These are phyloP conservation scores for Hypholoma sublateritium DNA, from an alignment of 768 basidiomycete species.

Conservation along the genomic window DNA sequence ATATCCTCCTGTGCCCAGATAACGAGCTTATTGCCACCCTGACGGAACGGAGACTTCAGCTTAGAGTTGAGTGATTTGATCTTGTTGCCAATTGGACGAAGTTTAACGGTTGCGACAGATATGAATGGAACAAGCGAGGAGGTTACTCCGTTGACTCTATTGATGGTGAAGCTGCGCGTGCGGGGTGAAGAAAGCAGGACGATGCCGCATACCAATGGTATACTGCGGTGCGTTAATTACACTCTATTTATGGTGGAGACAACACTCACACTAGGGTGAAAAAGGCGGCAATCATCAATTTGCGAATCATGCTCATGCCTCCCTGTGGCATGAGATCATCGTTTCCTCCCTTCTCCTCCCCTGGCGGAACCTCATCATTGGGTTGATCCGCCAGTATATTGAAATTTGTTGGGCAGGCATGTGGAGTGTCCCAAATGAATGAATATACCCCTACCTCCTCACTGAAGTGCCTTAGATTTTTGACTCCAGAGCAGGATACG, in stretches of 20 bases:
- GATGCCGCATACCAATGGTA: slow-evolving; percentile 11
- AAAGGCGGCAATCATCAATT: slow-evolving; percentile 24
- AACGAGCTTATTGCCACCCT: slow-evolving; percentile 40
- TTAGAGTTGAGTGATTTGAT: slow-evolving; percentile 15
- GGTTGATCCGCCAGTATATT: slow-evolving; percentile 8
- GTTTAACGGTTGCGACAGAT: slow-evolving; percentile 13
- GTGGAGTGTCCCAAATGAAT: slow-evolving; percentile 25
- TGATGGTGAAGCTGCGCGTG: slow-evolving; percentile 22
- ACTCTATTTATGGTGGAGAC: background rate
- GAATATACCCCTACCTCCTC: slow-evolving; percentile 19
- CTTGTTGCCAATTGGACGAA: slow-evolving; percentile 17
- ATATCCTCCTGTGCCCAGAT: slow-evolving; percentile 51
- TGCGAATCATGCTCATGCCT: slow-evolving; percentile 14
- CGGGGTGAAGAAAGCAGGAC: slow-evolving; percentile 25
- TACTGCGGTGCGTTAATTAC: slow-evolving; percentile 5
- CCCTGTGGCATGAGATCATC: slow-evolving; percentile 24
- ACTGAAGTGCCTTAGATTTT: background rate
- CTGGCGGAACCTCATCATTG: slow-evolving; percentile 6
- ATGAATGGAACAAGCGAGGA: slow-evolving; percentile 21
- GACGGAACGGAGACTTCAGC: slow-evolving; percentile 32
- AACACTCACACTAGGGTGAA: slow-evolving; percentile 23
- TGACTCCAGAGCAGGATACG: background rate
- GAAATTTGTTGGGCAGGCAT: slow-evolving; percentile 24
- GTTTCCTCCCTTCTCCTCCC: slow-evolving; percentile 21
- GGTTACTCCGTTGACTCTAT: slow-evolving; percentile 17